Base-by-base conservation (phyloP, 768 basidiomycete genomes). In the Lyophyllum atratum region DNA sequence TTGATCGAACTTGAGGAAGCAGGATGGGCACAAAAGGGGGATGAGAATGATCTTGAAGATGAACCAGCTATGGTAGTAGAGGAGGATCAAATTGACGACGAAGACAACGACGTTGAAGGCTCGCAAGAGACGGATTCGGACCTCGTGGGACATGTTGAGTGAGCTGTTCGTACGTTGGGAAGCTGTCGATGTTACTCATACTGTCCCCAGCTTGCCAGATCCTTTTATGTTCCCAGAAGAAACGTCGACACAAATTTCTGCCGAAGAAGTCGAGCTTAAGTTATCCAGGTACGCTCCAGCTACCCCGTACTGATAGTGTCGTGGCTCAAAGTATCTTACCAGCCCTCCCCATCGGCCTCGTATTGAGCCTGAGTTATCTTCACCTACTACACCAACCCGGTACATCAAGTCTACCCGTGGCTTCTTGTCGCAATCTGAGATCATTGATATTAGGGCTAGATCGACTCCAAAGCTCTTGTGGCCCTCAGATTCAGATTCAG, bases 51-150 rank as follows among this genome's bases (percentile, higher is more conserved):
- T 49, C n/a, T 28, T 39, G 39, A 40, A n/a, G 39, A 40, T 19
- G 31, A 55, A 17, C 24, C 39, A 29, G 29, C 55, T 24, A 25
- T 26, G 22, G 48, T 26, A 9, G 64, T 68, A 14, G 71, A 69
- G 8, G 74, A 74, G 31, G 66, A 66, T n/a, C 61, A 58, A 7
- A 73, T 76, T 42, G 71, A 71, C 4, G 70, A 72, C 0, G 70
- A 71, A 24, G 64, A 59, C 25, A 69, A 72, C 8, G 50, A 60
- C 12, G 49, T 68, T 40, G 64, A 61, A 61, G 15, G 65, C 17
- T 50, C 49, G 22, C 22, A 45, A 21, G 37, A 44, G 8, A 22
- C 28, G 34, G 34, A 9, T 37, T 9, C 4, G n/a, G n/a, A n/a
- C n/a, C n/a, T n/a, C 26, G 24, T 31, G 3, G 31, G 6, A 1